Conservation (phyloP, 768 basidiomycete genomes). For the Panaeolus papilionaceus region DNA sequence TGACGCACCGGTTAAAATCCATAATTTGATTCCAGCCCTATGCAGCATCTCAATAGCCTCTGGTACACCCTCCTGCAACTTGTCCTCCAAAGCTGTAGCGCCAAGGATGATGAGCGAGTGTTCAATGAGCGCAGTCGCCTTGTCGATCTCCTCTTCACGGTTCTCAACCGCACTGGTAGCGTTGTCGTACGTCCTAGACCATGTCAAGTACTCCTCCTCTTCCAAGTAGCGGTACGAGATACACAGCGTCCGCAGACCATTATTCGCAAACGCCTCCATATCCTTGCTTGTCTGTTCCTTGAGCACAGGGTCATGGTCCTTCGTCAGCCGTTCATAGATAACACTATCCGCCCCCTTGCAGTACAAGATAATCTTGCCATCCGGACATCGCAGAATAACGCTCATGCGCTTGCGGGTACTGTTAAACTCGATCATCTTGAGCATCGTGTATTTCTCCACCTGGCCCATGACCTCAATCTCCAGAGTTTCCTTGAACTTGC, state of each 20-base stretch:
- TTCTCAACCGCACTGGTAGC: conserved; percentile 80
- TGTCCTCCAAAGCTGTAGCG: conserved; percentile 96
- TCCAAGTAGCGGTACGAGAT: conserved; percentile 79
- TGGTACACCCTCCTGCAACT: conserved; percentile 95
- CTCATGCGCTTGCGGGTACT: conserved; percentile 96
- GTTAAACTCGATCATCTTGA: conserved; percentile 93
- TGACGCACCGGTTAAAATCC: conserved; percentile 88
- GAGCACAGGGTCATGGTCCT: conserved; percentile 72
- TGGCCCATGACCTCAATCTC: conserved; percentile 95
- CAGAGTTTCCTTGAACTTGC: conserved; percentile 72
- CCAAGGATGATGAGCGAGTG: conserved; percentile 85
- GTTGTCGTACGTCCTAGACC: conserved; percentile 82
- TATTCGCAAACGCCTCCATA: conserved; percentile 94
- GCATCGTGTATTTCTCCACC: conserved; percentile 76
- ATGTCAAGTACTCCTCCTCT: conserved; percentile 85
- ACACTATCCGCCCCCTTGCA: conserved; percentile 99
- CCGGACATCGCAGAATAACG: conserved; percentile 84
- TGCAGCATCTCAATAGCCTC: conserved; percentile 94
- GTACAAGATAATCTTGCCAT: conserved; percentile 83
- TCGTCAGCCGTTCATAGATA: conserved; percentile 85
- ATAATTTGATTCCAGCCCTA: conserved; percentile 94
- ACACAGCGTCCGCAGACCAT: conserved; percentile 89
- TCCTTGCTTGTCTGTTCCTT: conserved; percentile 84
- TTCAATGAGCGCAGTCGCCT: conserved; percentile 85
- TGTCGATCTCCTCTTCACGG: conserved; percentile 91